Evolutionary conservation across 2,329 filamentous ascomycete species (phyloP).

Genomic region (Xylariaceae sp.): DNA sequence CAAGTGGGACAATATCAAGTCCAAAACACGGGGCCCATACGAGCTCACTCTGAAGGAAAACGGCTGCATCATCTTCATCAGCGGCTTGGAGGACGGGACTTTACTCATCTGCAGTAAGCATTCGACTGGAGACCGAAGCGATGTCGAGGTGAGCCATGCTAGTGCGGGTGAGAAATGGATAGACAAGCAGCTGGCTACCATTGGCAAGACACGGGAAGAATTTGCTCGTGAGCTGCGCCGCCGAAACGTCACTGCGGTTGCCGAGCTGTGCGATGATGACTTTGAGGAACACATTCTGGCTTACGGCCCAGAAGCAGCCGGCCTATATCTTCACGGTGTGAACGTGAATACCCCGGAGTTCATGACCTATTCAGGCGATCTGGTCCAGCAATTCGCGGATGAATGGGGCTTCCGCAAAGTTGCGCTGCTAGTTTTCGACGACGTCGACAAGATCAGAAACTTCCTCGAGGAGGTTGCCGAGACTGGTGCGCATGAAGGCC

Average conservation of each 20-base stretch:
- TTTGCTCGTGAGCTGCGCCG: slow-evolving; percentile 68
- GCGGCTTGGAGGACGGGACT: slow-evolving; percentile 81
- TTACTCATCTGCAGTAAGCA: slow-evolving; percentile 98
- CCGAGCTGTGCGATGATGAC: slow-evolving; percentile 89
- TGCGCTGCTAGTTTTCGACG: slow-evolving; percentile 70
- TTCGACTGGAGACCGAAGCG: slow-evolving; percentile 76
- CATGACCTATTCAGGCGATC: slow-evolving; percentile 71
- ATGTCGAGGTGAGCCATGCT: slow-evolving; percentile 73
- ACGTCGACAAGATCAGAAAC: slow-evolving; percentile 64
- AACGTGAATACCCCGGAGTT: slow-evolving; percentile 95
- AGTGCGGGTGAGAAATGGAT: slow-evolving; percentile 76
- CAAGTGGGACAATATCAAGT: slow-evolving; percentile 72
- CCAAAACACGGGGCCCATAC: slow-evolving; percentile 77
- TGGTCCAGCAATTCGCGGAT: slow-evolving; percentile 86
- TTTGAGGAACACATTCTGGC: slow-evolving; percentile 97
- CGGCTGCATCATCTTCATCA: slow-evolving; percentile 98
- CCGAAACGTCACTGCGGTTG: slow-evolving; percentile 90
- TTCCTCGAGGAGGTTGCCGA: slow-evolving; percentile 84
- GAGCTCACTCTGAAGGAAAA: slow-evolving; percentile 98
- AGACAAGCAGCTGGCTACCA: slow-evolving; percentile 67
- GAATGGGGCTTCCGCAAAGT: slow-evolving; percentile 93
- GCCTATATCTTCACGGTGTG: slow-evolving; percentile 91
- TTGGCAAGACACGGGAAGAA: slow-evolving; percentile 75
- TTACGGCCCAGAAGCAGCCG: slow-evolving; percentile 75
- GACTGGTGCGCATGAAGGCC: slow-evolving; percentile 81